Evolutionary conservation across 805 yeast species (phyloP).

Genomic region (Nakazawaea populi): DNA sequence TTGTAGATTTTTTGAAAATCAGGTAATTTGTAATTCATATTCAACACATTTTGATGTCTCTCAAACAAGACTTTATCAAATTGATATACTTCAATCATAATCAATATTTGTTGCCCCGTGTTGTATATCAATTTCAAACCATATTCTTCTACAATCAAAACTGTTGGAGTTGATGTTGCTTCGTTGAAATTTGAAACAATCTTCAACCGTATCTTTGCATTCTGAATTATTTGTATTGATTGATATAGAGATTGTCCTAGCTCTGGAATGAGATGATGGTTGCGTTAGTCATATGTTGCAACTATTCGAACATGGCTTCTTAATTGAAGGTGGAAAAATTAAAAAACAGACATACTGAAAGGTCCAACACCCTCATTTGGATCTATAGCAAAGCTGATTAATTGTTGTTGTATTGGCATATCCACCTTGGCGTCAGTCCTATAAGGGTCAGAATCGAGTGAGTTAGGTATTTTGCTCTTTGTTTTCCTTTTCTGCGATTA

Average conservation of each 20-base stretch:
- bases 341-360: conserved; percentile 6
- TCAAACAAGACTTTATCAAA: conserved; percentile 4
- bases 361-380: conserved; percentile 9
- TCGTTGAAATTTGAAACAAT: not conserved
- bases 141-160: conserved; percentile 9
- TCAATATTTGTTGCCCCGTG: not conserved
- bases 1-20: conserved; percentile 43
- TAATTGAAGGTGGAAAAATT: no score
- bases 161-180: not conserved
- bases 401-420: not conserved
- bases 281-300: no score
- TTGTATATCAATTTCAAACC: conserved; percentile 16
- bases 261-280: conserved; percentile 2
- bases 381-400: not conserved
- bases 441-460: no score
- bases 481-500: no score
- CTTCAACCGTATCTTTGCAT: conserved; percentile 8
- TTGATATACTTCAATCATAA: conserved; percentile 14
- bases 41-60: not conserved
- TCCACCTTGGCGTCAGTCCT: no score
- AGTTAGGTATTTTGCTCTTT: no score
- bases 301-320: no score
- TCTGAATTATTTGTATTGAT: conserved; percentile 13
- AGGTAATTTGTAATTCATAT: conserved; percentile 5
- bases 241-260: conserved; percentile 22